Percentiles rank a stretch among this genome's conserved stretches.
These are phyloP conservation scores for Pyronema omphalodes DNA, from an alignment of 495 filamentous ascomycete genomes.

Conservation along the genomic window DNA sequence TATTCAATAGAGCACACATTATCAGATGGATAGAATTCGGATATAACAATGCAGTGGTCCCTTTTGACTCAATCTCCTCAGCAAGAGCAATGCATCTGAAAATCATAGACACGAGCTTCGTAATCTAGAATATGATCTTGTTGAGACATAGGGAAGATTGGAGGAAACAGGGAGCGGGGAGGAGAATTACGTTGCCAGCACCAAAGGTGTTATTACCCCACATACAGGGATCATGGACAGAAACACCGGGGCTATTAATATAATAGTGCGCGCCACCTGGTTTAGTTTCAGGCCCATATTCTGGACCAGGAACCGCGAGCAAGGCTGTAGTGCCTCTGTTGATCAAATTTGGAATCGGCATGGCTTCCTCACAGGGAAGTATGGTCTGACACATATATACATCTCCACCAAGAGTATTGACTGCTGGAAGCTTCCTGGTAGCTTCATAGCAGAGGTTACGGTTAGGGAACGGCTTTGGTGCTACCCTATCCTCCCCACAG, in stretches of 20 bases:
- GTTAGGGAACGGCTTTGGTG: conserved; percentile 47
- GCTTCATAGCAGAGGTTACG: conserved; percentile 50
- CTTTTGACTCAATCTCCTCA: too few relatives aligned
- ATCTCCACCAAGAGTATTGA: conserved; percentile 40
- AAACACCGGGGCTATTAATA: conserved; percentile 50
- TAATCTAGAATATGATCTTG: too few relatives aligned
- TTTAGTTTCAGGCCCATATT: conserved; percentile 38
- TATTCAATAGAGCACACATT: too few relatives aligned
- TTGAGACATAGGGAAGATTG: too few relatives aligned
- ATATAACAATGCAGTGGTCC: too few relatives aligned
- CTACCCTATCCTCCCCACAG: conserved; percentile 43
- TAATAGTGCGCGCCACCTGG: conserved; percentile 55
- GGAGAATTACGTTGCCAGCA: conserved; percentile 40
- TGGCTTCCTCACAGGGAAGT: conserved; percentile 59
- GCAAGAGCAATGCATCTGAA: too few relatives aligned
- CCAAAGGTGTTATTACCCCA: conserved; percentile 46
- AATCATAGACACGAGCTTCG: too few relatives aligned
- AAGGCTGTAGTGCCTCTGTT: conserved; percentile 25
- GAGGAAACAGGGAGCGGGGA: too few relatives aligned
- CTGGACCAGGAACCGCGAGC: conserved; percentile 46
- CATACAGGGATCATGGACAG: conserved; percentile 39
- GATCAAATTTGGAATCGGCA: conserved; percentile 58
- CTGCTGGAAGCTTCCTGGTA: conserved; percentile 39
- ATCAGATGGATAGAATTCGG: too few relatives aligned
- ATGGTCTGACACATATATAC: conserved; percentile 66